A percentile compares a stretch with the other conserved stretches of the same genome.
These are phyloP conservation scores for Lactarius sp. DNA, from an alignment of 768 basidiomycete genomes.

Conservation along the genomic window DNA sequence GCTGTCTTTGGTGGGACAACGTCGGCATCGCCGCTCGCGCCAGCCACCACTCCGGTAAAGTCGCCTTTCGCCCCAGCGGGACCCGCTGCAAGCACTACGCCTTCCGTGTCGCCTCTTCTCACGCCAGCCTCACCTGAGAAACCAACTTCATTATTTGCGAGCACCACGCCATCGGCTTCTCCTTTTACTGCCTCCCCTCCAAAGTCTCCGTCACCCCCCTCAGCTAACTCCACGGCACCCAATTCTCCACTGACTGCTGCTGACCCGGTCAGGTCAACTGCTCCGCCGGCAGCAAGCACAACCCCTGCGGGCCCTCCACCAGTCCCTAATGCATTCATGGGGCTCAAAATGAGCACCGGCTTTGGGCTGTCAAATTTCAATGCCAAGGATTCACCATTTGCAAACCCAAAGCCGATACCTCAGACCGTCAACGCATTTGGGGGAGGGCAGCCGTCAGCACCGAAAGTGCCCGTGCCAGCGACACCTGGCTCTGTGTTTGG, in stretches of 20 bases:
- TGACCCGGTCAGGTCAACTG: not conserved
- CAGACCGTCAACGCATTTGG: slow-evolving; percentile 22
- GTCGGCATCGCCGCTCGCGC: not conserved
- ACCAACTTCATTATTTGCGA: not conserved
- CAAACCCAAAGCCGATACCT: slow-evolving; percentile 24
- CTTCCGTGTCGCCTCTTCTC: slow-evolving; percentile 12
- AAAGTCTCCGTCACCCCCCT: slow-evolving; percentile 1
- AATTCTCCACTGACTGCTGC: not conserved
- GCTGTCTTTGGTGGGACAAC: slow-evolving; percentile 13
- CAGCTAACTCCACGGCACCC: not conserved
- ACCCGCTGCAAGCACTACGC: slow-evolving; percentile 17
- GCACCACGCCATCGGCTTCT: slow-evolving; percentile 1
- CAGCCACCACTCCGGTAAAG: slow-evolving; percentile 4
- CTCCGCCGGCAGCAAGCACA: slow-evolving; percentile 20
- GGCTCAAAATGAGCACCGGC: slow-evolving; percentile 19
- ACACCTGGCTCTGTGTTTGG: slow-evolving; percentile 36
- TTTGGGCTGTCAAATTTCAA: slow-evolving; percentile 23
- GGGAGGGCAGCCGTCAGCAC: slow-evolving; percentile 4
- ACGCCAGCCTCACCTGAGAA: not conserved
- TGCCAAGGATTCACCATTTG: slow-evolving; percentile 28
- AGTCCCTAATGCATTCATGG: slow-evolving; percentile 21
- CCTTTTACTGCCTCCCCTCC: not conserved
- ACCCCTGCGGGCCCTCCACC: slow-evolving; percentile 28
- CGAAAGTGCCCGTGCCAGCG: slow-evolving; percentile 29
- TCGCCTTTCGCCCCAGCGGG: slow-evolving; percentile 6